Evolutionary conservation across 805 yeast genomes (phyloP).

Genomic region (Pichia rugopelliculosa): DNA sequence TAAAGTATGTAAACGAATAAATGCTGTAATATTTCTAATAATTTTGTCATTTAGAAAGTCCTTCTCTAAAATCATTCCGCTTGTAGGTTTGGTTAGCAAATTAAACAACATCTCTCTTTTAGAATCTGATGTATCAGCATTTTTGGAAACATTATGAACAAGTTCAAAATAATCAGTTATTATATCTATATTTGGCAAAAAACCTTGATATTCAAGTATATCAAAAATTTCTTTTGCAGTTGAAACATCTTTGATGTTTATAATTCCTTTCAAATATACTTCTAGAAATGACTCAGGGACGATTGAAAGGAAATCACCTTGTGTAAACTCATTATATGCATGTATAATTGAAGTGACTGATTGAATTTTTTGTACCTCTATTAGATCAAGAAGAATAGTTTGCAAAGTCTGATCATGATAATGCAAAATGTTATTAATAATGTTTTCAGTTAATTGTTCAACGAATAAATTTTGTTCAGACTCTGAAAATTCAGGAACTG

Average conservation of each 20-base stretch:
- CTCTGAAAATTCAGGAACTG: background rate
- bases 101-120: conserved; percentile 21
- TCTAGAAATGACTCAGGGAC: background rate
- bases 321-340: conserved; percentile 5
- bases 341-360: conserved; percentile 3
- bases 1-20: conserved; percentile 16
- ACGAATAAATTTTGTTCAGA: background rate
- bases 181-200: conserved; percentile 12
- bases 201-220: conserved; percentile 5
- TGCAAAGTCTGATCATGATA: conserved; percentile 11
- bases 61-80: conserved; percentile 6
- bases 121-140: conserved; percentile 12
- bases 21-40: conserved; percentile 9
- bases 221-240: conserved; percentile 14
- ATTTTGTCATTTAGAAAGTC: conserved; percentile 9
- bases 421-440: conserved; percentile 8
- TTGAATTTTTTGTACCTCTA: background rate
- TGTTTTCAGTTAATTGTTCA: conserved; percentile 3
- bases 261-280: background rate
- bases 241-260: conserved; percentile 14
- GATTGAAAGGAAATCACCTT: background rate
- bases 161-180: conserved; percentile 15
- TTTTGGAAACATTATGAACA: conserved; percentile 10
- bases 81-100: conserved; percentile 16
- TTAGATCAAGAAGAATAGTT: background rate